A percentile compares a stretch with the other conserved stretches of the same genome.
Evolutionary conservation across 2,329 filamentous ascomycete genomes (phyloP).

Genomic region (Lachnum nothofagi): DNA sequence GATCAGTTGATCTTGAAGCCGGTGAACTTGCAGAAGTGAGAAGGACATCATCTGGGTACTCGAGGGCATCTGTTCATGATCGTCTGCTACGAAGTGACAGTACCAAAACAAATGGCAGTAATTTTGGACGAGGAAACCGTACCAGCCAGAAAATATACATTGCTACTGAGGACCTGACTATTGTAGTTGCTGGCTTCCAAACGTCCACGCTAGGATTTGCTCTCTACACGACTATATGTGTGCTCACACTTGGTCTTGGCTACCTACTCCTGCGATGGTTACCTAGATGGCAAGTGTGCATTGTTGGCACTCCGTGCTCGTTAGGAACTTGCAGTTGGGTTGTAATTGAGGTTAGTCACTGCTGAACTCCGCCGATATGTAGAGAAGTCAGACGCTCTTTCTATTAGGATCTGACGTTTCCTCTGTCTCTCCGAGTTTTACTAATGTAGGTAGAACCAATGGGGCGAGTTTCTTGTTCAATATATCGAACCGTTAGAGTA

Average conservation of each 20-base stretch:
- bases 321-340: conserved; percentile 81
- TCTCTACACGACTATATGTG: conserved; percentile 65
- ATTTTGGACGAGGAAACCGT: conserved; percentile 54
- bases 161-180: conserved; percentile 85
- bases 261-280: conserved; percentile 88
- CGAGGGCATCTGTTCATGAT: conserved; percentile 51
- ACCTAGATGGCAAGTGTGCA: conserved; percentile 74
- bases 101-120: conserved; percentile 61
- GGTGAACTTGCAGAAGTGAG: conserved; percentile 43
- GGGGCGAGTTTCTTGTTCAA: conserved; percentile 84
- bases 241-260: conserved; percentile 67
- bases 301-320: conserved; percentile 65
- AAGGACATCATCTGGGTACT: conserved; percentile 59
- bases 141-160: conserved; percentile 90
- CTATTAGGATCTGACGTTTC: neutral
- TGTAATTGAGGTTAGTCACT: conserved; percentile 66
- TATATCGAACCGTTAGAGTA: conserved; percentile 53
- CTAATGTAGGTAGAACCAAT: conserved; percentile 67
- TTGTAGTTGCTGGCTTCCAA: conserved; percentile 85
- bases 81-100: conserved; percentile 70
- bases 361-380: neutral
- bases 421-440: neutral
- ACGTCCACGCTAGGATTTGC: conserved; percentile 67
- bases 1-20: conserved; percentile 32
- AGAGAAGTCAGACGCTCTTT: neutral